phyloP scores from a whole-genome alignment of 768 basidiomycete species.

The Boletus bicolor region DNA sequence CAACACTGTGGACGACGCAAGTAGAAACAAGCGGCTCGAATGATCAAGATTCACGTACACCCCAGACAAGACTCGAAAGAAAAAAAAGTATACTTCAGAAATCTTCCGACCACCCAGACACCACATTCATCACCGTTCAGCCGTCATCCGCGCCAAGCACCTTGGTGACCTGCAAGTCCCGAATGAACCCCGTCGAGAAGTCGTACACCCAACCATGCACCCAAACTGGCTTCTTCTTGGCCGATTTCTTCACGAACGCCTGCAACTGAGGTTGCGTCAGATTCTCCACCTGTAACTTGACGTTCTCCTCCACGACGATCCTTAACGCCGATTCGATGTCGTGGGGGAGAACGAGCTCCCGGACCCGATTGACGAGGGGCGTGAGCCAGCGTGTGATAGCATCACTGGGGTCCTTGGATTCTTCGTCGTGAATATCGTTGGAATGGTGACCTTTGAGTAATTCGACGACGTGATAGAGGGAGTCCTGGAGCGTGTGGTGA shows the following conservation, averaged over 20 bases:
- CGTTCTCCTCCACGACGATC: constrained; percentile 52
- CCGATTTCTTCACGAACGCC: constrained; percentile 40
- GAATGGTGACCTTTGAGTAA: constrained; percentile 22
- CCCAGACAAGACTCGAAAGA: too few relatives aligned
- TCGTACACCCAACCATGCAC: constrained; percentile 78
- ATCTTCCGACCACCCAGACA: too few relatives aligned
- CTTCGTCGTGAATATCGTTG: constrained; percentile 11
- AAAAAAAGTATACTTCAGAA: too few relatives aligned
- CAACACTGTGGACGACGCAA: neutral
- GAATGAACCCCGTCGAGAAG: constrained; percentile 53
- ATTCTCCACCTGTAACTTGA: constrained; percentile 50
- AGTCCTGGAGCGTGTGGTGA: constrained; percentile 14
- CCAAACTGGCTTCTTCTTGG: constrained; percentile 39
- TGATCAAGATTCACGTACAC: neutral
- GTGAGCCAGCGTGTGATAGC: constrained; percentile 69
- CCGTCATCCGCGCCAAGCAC: constrained; percentile 24
- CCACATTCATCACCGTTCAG: neutral
- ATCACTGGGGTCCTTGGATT: constrained; percentile 35
- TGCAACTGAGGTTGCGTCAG: constrained; percentile 37
- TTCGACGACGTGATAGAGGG: constrained; percentile 11
- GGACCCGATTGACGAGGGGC: constrained; percentile 57
- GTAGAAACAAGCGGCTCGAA: neutral
- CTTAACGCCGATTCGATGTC: constrained; percentile 30
- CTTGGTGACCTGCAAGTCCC: constrained; percentile 50
- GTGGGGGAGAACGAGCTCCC: constrained; percentile 35